Percentiles rank a stretch among this genome's conserved stretches.
Conservation (phyloP, 305 asterid genomes). For the Solanum chacoense region DNA sequence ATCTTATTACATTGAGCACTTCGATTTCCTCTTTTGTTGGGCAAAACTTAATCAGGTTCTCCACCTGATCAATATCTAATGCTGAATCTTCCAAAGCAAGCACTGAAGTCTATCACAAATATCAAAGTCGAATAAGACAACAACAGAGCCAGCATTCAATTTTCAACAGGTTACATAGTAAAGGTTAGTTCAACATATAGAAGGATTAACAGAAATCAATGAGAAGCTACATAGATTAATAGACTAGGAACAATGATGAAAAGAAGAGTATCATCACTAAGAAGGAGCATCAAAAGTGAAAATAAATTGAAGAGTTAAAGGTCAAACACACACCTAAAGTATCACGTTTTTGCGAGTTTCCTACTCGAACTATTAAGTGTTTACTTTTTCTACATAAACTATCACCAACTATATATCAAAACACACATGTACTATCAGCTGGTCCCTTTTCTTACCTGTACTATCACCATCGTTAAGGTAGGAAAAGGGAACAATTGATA, state of each 20-base stretch:
- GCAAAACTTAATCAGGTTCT: conserved; percentile 77
- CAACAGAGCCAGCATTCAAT: neutral
- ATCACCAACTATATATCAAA: neutral
- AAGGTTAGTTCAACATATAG: neutral
- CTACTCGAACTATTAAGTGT: neutral
- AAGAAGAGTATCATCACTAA: neutral
- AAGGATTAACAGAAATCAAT: neutral
- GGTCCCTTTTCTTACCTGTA: neutral
- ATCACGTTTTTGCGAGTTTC: neutral
- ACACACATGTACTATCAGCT: neutral
- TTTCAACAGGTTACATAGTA: neutral
- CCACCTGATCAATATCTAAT: conserved; percentile 78
- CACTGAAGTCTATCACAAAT: conserved; percentile 43
- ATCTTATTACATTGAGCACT: conserved; percentile 26
- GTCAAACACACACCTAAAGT: neutral
- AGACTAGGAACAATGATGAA: neutral
- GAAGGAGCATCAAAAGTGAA: neutral
- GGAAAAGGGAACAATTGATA: neutral
- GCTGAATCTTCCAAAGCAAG: conserved; percentile 75
- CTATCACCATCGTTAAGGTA: neutral
- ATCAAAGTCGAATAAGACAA: neutral
- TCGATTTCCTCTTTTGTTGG: conserved; percentile 85
- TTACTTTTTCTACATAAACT: neutral
- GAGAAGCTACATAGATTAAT: neutral
- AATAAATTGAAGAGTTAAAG: neutral